Evolutionary conservation across 352 stramenopile species (phyloP), one percentile per base, ranked within the genome.

Genomic region (Pythium volutum): DNA sequence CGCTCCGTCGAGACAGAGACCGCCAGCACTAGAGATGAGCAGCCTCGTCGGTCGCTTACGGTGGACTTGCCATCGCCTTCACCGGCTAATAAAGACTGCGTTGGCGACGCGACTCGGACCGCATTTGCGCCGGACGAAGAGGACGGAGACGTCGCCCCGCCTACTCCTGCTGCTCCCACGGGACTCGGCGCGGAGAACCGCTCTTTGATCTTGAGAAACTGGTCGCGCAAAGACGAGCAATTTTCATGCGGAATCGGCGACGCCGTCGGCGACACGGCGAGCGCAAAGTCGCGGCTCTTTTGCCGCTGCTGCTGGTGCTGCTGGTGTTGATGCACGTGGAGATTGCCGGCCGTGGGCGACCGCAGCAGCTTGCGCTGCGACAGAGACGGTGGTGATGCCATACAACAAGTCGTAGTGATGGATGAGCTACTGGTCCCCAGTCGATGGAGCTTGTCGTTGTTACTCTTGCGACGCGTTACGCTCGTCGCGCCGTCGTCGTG

Each of bases 121-220:
- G 49, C 38, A 29, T 54, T 51, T 20, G 55, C 34, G 20, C 41
- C 51, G 50, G 66, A 49, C 25, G 56, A 14, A 10, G 60, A 23
- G 2, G 47, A 14, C 11, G 51, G 8, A 9, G 64, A 54, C 16
- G 50, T 49, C 4, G 27, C 31, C 31, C 31, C 31, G 10, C 31
- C 55, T 50, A 45, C 39, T 10, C 46, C 57, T 29, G 23, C 59
- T 7, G 42, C 45, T 12, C 70, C 54, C n/a, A 66, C 63, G n/a
- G 64, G 56, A 14, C 69, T 70, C 11, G 74, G 66, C 12, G 69
- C 69, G 0, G 79, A 88, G 58, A 92, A 92, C 16, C 78, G 74
- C 38, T 92, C 80, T 55, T 89, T 89, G 57, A 92, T 88, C 61
- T 81, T 84, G 38, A 90, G 76, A 27, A 92, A 92, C 45, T 92